Evolutionary conservation across 2,329 filamentous ascomycete species (phyloP).

Genomic region (Aureobasidium sp.): DNA sequence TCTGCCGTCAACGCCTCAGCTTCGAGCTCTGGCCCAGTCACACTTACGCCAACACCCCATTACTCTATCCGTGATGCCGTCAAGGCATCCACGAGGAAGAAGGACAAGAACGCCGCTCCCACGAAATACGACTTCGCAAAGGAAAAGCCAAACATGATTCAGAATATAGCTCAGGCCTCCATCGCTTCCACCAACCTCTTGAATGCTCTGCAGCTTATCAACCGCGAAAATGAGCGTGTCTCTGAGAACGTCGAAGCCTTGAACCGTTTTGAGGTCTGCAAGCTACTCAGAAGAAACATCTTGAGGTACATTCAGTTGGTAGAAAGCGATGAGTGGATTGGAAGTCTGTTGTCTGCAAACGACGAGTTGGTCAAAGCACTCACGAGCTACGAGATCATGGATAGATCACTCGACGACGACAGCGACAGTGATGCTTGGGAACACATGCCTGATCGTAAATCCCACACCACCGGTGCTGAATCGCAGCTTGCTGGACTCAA

Average conservation of each 20-base stretch:
- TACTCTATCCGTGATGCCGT: slow-evolving; percentile 19
- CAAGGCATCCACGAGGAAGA: slow-evolving; percentile 28
- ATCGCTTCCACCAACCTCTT: slow-evolving; percentile 85
- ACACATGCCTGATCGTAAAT: slow-evolving; percentile 23
- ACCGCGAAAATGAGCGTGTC: slow-evolving; percentile 78
- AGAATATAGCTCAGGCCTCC: slow-evolving; percentile 79
- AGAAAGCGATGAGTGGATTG: slow-evolving; percentile 85
- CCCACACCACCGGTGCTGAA: slow-evolving; percentile 23
- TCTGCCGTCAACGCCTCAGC: slow-evolving; percentile 19
- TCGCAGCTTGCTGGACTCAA: slow-evolving; percentile 39
- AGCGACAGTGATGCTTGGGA: slow-evolving; percentile 55
- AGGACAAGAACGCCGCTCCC: slow-evolving; percentile 41
- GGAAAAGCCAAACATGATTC: slow-evolving; percentile 80
- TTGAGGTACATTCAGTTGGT: slow-evolving; percentile 88
- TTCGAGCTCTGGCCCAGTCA: slow-evolving; percentile 30
- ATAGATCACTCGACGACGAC: slow-evolving; percentile 71
- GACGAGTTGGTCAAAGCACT: slow-evolving; percentile 90
- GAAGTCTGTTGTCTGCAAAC: slow-evolving; percentile 83
- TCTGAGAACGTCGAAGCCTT: slow-evolving; percentile 73
- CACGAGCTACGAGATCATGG: slow-evolving; percentile 90
- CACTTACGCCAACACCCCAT: slow-evolving; percentile 25
- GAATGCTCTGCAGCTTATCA: slow-evolving; percentile 82
- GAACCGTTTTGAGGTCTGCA: slow-evolving; percentile 76
- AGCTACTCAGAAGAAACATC: slow-evolving; percentile 73
- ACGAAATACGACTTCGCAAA: slow-evolving; percentile 74